These are phyloP conservation scores for Fusarium humuli DNA, from an alignment of 2,329 filamentous ascomycete genomes.

Conservation along the genomic window DNA sequence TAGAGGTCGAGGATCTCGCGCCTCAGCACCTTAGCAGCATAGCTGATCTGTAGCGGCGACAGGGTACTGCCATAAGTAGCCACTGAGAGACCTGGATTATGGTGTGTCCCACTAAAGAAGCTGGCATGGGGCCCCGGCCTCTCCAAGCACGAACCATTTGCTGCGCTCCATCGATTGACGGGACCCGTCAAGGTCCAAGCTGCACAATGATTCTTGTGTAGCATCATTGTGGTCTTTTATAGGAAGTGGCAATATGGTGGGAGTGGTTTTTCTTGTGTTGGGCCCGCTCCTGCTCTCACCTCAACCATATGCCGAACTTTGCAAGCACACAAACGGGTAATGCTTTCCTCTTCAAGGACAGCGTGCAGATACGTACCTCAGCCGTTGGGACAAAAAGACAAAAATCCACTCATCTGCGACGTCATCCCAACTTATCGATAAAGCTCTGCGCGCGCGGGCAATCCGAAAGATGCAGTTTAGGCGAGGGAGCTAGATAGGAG, in stretches of 20 bases:
- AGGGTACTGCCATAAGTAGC: background rate
- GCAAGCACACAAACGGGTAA: conserved; percentile 14
- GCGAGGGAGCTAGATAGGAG: conserved; percentile 38
- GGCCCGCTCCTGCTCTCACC: conserved; percentile 22
- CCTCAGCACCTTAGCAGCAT: background rate
- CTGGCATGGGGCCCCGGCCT: conserved; percentile 32
- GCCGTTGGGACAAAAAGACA: conserved; percentile 42
- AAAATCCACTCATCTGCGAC: conserved; percentile 39
- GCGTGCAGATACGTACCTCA: conserved; percentile 37
- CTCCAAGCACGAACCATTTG: conserved; percentile 18
- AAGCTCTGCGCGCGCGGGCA: conserved; percentile 39
- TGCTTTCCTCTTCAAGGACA: conserved; percentile 28
- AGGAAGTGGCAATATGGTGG: conserved; percentile 32
- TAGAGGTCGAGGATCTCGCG: background rate
- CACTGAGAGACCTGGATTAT: conserved; percentile 19
- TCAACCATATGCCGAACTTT: conserved; percentile 27
- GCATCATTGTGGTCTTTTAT: conserved; percentile 30
- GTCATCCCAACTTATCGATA: conserved; percentile 49
- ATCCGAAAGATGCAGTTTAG: conserved; percentile 29
- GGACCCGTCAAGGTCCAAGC: conserved; percentile 12
- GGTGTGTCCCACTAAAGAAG: conserved; percentile 27
- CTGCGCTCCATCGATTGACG: conserved; percentile 19
- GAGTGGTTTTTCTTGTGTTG: conserved; percentile 12
- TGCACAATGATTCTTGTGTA: conserved; percentile 35
- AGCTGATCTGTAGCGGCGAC: background rate